Evolutionary conservation across 257 asterid species (phyloP), one percentile per base, ranked within the genome.

Genomic region (Primulina huaijiensis): DNA sequence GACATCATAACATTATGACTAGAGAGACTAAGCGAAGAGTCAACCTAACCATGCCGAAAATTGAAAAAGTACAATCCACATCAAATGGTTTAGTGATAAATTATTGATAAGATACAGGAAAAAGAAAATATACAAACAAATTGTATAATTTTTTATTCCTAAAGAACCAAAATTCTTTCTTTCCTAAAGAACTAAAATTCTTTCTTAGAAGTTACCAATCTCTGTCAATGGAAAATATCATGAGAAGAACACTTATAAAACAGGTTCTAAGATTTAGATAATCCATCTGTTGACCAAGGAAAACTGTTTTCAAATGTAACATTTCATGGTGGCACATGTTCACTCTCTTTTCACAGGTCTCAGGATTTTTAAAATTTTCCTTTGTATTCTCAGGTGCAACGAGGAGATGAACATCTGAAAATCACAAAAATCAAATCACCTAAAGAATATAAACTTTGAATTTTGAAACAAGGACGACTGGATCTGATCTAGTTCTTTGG

Each of bases 1-100:
- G 77, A 62, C 66, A 74, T 53, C 19, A 66, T 16, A 76, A 62
- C 10, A 70, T 38, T 43, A 69, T 60, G 27, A 72, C 38, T 19
- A 21, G 74, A 72, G 65, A 50, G 25, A 23, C 1, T 63, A 3
- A 40, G 70, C 30, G 71, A 35, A 20, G 62, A 57, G 33, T 50
- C 46, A 65, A 31, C 55, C 72, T 37, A 50, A 50, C 57, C 17
- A 50, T 17, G 20, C 57, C 56, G 12, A 14, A 40, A 50, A 12
- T 3, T 11, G 53, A 43, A 14, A 14, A 38, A 38, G 30, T 31
- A 59, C n/a, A 25, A 34, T 3, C 35, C 8, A 38, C 12, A 20
- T 52, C 27, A 38, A 33, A 16, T 8, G 1, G 11, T 27, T 33
- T 60, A 14, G 37, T 29, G 7, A 25, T 29, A 33, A 60, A 59